Percentiles rank a stretch among this genome's conserved stretches.
Conservation (phyloP, 2,329 filamentous ascomycete species). For the Diaporthe ilicicola region DNA sequence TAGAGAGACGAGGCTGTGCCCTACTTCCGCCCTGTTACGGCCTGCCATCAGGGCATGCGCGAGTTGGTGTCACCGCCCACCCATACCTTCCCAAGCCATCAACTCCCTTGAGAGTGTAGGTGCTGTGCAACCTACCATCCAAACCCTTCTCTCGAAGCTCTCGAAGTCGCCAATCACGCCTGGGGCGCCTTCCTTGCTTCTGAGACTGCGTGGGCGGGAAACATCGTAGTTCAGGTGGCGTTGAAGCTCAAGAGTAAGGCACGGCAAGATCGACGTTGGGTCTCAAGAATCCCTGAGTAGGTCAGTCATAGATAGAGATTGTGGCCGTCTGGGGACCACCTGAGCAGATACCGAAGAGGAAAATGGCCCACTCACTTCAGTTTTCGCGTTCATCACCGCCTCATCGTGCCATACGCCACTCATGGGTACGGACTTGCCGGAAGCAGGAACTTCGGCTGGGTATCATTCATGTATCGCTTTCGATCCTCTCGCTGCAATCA, state of each 20-base stretch:
- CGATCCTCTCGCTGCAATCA: slow-evolving; percentile 30
- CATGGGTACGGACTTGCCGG: background rate
- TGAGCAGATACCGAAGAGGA: background rate
- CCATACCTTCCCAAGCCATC: too few relatives aligned
- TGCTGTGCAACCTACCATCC: too few relatives aligned
- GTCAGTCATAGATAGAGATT: background rate
- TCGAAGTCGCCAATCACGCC: too few relatives aligned
- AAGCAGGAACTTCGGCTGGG: background rate
- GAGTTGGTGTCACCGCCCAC: too few relatives aligned
- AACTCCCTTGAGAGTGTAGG: background rate
- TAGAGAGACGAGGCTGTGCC: too few relatives aligned
- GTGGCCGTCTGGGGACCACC: too few relatives aligned
- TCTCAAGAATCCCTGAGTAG: background rate
- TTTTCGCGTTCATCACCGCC: background rate
- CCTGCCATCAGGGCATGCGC: too few relatives aligned
- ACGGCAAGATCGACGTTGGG: too few relatives aligned
- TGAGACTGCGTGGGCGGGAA: too few relatives aligned
- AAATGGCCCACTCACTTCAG: background rate
- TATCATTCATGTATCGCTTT: slow-evolving; percentile 28
- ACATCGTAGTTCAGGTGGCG: background rate
- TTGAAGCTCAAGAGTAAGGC: background rate
- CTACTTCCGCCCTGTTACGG: too few relatives aligned
- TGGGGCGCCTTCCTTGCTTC: background rate
- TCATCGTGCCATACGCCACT: too few relatives aligned
- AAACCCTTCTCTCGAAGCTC: too few relatives aligned